Evolutionary conservation across 805 yeast species (phyloP), one percentile per base, ranked within the genome.

Genomic region (Candida tibetensis): DNA sequence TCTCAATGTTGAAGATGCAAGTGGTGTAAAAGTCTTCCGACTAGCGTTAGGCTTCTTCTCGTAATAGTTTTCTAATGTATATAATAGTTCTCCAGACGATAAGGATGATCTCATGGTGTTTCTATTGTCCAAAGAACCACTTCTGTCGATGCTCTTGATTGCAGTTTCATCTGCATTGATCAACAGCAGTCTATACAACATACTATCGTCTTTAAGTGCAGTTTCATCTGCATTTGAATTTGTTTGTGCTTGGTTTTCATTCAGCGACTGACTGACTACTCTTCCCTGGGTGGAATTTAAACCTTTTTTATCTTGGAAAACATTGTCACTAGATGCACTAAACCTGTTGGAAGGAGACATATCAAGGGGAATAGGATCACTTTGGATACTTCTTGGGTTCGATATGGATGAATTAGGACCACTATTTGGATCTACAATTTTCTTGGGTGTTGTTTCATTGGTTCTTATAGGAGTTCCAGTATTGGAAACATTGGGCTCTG

Each of bases 21-120:
- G 38, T 3, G 42, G 42, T 4, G 37, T 35, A 27, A 39, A 39
- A 12, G 18, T 18, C 19, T 27, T 34, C 18, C 32, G 36, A 15
- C 29, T 14, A 6, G 13, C 10, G 6, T 34, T 22, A 17, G 34
- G 28, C 17, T 28, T 30, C 17, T 40, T 42, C 16, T 42, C 39
- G 27, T 38, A 30, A 32, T 26, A 46, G 13, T 31, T 31, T 22
- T 44, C 64, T 41, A 61, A 39, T 42, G 52, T 48, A 39, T 40
- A 36, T 31, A 62, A 41, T 34, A 66, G 45, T 44, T 62, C 68
- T 3, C 65, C 66, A 1, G 61, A 52, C 4, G 62, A 55, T 33
- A 58, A 29, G 28, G 60, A 53, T 6, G 52, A 46, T 25, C 57
- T 37, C 16, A 47, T n/a, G 13, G 45, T 36, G 30, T 42, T 37